phyloP scores from a whole-genome alignment of 2,329 filamentous ascomycete genomes.

The Fusarium floridanum region DNA sequence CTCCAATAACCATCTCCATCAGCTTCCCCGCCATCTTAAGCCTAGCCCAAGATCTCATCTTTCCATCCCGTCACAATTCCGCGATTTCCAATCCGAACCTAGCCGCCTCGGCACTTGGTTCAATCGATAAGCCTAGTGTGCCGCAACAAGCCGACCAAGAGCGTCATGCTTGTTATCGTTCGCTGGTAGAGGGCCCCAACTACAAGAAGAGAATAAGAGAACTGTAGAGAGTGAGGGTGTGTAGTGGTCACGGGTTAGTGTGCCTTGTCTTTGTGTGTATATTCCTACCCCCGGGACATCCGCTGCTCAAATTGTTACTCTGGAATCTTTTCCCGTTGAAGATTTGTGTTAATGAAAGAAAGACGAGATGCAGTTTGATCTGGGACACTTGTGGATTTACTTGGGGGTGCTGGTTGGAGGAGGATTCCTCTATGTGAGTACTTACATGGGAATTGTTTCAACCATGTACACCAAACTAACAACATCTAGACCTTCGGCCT shows the following conservation, averaged over 20 bases:
- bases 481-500: conserved; percentile 55
- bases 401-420: conserved; percentile 54
- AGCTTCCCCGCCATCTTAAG: conserved; percentile 28
- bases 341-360: conserved; percentile 12
- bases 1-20: conserved; percentile 31
- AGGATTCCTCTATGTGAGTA: conserved; percentile 58
- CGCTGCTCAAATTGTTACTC: conserved; percentile 5
- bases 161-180: conserved; percentile 26
- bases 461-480: conserved; percentile 1
- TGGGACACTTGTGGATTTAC: conserved; percentile 57
- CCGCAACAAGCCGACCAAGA: conserved; percentile 47
- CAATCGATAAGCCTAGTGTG: conserved; percentile 43
- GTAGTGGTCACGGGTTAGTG: conserved; percentile 33
- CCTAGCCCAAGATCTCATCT: conserved; percentile 28
- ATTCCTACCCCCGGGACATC: conserved; percentile 16
- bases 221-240: conserved; percentile 13
- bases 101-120: conserved; percentile 39
- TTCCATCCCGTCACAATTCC: conserved; percentile 39
- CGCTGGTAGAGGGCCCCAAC: conserved; percentile 24
- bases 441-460: background rate
- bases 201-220: conserved; percentile 24
- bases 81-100: conserved; percentile 50
- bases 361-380: conserved; percentile 46
- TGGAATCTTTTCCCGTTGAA: background rate
- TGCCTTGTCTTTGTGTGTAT: conserved; percentile 9